Percentiles rank a stretch among this genome's conserved stretches.
phyloP scores from a whole-genome alignment of 2,329 filamentous ascomycete genomes.

The Pseudohalonectria lignicola region DNA sequence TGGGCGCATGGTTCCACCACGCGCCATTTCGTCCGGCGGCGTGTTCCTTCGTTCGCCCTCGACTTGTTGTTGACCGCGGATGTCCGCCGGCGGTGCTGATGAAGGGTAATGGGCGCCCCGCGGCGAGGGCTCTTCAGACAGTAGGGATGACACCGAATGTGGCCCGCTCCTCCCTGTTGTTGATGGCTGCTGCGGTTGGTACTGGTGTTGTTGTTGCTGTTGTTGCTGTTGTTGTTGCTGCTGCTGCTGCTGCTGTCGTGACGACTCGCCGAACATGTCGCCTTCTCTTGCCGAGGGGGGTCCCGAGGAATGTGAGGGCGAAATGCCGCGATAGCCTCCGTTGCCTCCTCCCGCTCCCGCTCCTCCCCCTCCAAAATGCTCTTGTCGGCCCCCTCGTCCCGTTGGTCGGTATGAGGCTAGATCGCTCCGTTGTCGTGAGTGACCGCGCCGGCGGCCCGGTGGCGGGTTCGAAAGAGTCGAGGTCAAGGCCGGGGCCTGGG shows the following conservation, averaged over 20 bases:
- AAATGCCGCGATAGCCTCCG: constrained; percentile 18
- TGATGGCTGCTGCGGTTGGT: constrained; percentile 10
- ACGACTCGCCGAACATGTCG: constrained; percentile 15
- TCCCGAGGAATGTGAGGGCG: constrained; percentile 21
- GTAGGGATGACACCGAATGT: constrained; percentile 32
- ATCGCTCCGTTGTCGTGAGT: constrained; percentile 56
- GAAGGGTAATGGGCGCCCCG: neutral
- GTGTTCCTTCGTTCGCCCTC: neutral
- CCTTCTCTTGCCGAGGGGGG: constrained; percentile 20
- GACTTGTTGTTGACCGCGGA: no score
- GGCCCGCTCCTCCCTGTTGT: constrained; percentile 21
- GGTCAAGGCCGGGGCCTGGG: constrained; percentile 22
- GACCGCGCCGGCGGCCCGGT: constrained; percentile 41
- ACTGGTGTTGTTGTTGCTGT: constrained; percentile 9
- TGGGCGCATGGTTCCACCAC: neutral
- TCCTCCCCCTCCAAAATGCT: neutral
- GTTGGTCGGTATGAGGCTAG: constrained; percentile 36
- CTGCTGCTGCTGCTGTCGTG: constrained; percentile 10
- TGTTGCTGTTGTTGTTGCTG: constrained; percentile 15
- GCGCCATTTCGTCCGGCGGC: neutral
- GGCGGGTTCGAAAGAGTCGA: constrained; percentile 41
- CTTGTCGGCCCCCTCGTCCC: constrained; percentile 23
- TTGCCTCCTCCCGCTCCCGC: constrained; percentile 1
- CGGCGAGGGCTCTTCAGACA: constrained; percentile 26
- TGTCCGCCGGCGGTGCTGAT: neutral